Evolutionary conservation across 805 yeast species (phyloP), one percentile per base, ranked within the genome.

Genomic region (Kuraishia capsulata): DNA sequence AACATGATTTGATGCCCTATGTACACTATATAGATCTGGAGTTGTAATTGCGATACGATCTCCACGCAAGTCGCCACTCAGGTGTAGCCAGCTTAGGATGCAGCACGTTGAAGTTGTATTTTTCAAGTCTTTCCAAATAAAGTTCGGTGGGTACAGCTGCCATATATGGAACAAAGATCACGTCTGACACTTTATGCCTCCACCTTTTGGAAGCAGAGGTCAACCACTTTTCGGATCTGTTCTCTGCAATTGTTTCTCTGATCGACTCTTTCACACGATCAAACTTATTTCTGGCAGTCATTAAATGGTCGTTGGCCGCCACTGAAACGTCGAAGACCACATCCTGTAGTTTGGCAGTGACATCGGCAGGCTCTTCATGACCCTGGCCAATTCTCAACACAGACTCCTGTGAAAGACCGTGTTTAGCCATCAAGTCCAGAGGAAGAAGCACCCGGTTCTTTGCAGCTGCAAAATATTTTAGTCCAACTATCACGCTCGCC

Each of bases 221-320:
- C 11, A 48, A 30, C 31, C 31, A 28, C 10, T 20, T 37, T 41
- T 9, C 9, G 23, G 20, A 8, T 17, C 17, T 9, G 31, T 28
- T 6, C 8, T 13, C 6, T 13, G 20, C 11, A 30, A 48, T 47
- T 5, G 53, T 57, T 44, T 51, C 52, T 26, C 47, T 44, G 36
- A 54, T 48, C 8, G 35, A 44, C 47, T 48, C 64, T 39, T 59
- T 61, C 11, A 71, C 54, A 24, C 62, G 52, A 1, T 47, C 42
- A 19, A 81, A 53, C 46, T 81, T 74, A n/a, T 62, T 54, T 36
- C 82, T 63, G 1, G 92, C 87, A 1, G 88, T 64, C 4, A 85
- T 54, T 3, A 86, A 51, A 54, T 85, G 95, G 53, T 85, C 95
- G 57, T 86, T 85, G 3, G 95, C 92, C 1, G 69, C 61, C 4